phyloP scores from a whole-genome alignment of 257 asterid genomes.

The Sherardia arvensis region DNA sequence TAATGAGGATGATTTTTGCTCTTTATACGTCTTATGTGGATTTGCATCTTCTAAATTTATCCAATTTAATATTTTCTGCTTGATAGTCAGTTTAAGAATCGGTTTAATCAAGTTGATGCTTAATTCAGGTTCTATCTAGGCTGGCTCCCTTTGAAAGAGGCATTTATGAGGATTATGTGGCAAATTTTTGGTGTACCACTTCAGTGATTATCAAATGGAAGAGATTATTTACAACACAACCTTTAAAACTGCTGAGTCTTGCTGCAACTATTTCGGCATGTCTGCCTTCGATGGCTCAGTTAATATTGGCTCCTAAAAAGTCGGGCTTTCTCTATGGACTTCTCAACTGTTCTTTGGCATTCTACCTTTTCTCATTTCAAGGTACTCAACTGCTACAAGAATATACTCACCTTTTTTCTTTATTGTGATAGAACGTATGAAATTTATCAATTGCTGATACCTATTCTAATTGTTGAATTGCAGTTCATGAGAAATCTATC shows the following conservation, averaged over 20 bases:
- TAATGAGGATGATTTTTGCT: not conserved
- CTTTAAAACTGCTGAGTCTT: conserved; percentile 60
- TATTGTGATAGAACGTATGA: not conserved
- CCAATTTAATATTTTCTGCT: not conserved
- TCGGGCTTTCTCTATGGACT: conserved; percentile 66
- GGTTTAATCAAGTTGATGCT: conserved; percentile 14
- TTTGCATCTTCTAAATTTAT: not conserved
- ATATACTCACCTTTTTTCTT: conserved; percentile 3
- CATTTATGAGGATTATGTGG: conserved; percentile 93
- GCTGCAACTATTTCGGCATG: conserved; percentile 66
- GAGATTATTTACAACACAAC: conserved; percentile 63
- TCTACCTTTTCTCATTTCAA: conserved; percentile 95
- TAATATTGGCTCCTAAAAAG: conserved; percentile 55
- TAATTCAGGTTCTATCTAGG: conserved; percentile 83
- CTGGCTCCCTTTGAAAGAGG: conserved; percentile 98
- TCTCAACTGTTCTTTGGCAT: conserved; percentile 72
- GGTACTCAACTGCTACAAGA: conserved; percentile 35
- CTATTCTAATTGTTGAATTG: conserved; percentile 12
- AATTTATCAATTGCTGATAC: not conserved
- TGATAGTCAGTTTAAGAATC: not conserved
- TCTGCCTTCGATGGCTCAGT: conserved; percentile 76
- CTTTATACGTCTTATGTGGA: not conserved
- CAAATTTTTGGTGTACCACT: conserved; percentile 93
- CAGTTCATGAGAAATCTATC: conserved; percentile 94
- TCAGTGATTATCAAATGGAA: conserved; percentile 84